These are phyloP conservation scores for Grosmannia huntii DNA, from an alignment of 2,329 filamentous ascomycete genomes.

Conservation along the genomic window DNA sequence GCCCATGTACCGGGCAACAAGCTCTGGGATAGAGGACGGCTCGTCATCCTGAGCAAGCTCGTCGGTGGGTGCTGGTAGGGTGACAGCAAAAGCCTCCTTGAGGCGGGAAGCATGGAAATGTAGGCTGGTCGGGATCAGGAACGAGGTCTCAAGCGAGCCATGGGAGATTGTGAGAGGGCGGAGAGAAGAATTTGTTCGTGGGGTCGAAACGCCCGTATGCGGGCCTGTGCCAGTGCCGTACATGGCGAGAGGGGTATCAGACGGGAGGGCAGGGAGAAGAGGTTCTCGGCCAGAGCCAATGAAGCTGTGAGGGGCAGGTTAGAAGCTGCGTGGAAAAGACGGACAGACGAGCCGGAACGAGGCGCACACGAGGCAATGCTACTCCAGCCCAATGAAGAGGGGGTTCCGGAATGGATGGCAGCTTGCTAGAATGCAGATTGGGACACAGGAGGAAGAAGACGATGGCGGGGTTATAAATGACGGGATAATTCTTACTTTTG, in stretches of 20 bases:
- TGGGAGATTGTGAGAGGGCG: constrained; percentile 84
- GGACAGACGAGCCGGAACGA: not conserved
- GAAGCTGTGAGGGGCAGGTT: not conserved
- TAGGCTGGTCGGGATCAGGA: constrained; percentile 86
- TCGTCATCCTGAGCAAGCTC: constrained; percentile 97
- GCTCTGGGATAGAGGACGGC: constrained; percentile 86
- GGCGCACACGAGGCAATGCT: constrained; percentile 5
- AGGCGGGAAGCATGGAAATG: constrained; percentile 95
- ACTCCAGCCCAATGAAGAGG: constrained; percentile 16
- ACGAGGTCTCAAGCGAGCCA: constrained; percentile 90
- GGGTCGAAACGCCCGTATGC: constrained; percentile 94
- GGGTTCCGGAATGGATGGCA: constrained; percentile 2
- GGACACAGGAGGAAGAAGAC: not conserved
- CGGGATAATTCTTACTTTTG: not conserved
- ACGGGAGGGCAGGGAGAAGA: not conserved
- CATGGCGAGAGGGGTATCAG: constrained; percentile 49
- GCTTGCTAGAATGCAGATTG: not conserved
- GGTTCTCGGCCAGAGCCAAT: not conserved
- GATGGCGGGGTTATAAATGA: not conserved
- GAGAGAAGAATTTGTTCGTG: constrained; percentile 83
- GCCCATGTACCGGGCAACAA: constrained; percentile 87
- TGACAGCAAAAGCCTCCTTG: constrained; percentile 78
- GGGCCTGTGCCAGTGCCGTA: constrained; percentile 73
- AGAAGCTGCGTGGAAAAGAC: not conserved
- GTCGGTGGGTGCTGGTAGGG: constrained; percentile 82